Evolutionary conservation across 2,329 filamentous ascomycete species (phyloP).

Genomic region (Simplicillium aogashimaense): DNA sequence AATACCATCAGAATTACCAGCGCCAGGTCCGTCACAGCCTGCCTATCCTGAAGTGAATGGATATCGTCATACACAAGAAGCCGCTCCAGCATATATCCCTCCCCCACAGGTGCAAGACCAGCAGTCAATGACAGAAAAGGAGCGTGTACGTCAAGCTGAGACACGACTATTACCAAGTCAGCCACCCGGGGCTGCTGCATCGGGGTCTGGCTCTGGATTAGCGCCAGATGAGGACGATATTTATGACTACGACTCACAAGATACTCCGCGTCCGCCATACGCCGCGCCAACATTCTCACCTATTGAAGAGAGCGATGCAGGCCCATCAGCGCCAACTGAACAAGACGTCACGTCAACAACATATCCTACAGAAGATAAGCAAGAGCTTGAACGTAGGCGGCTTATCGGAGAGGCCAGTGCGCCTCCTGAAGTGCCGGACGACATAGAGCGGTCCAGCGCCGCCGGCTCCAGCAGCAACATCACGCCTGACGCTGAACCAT

Average conservation of each 20-base stretch:
- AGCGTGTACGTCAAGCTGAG: conserved; percentile 68
- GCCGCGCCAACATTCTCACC: conserved; percentile 7
- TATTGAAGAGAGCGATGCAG: conserved; percentile 16
- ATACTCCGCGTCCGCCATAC: conserved; percentile 18
- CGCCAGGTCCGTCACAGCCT: neutral
- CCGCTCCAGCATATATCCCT: conserved; percentile 41
- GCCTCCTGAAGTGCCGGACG: conserved; percentile 47
- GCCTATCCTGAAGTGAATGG: conserved; percentile 10
- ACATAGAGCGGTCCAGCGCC: conserved; percentile 29
- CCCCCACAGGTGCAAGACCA: conserved; percentile 52
- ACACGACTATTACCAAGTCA: conserved; percentile 71
- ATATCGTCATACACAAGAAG: conserved; percentile 6
- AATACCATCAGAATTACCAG: conserved; percentile 7
- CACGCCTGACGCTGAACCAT: conserved; percentile 30
- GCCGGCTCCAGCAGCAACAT: conserved; percentile 15
- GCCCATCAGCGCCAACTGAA: conserved; percentile 34
- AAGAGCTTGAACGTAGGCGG: conserved; percentile 60
- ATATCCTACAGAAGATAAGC: conserved; percentile 59
- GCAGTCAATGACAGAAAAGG: conserved; percentile 66
- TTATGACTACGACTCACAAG: conserved; percentile 31
- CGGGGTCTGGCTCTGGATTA: conserved; percentile 19
- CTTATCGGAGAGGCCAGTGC: conserved; percentile 56
- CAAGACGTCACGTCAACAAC: conserved; percentile 27
- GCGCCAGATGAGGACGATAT: conserved; percentile 35
- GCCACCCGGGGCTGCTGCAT: conserved; percentile 35